A percentile compares a stretch with the other conserved stretches of the same genome.
These are phyloP conservation scores for Umbellularia californica DNA, from an alignment of 164 flowering plant species.

Conservation along the genomic window DNA sequence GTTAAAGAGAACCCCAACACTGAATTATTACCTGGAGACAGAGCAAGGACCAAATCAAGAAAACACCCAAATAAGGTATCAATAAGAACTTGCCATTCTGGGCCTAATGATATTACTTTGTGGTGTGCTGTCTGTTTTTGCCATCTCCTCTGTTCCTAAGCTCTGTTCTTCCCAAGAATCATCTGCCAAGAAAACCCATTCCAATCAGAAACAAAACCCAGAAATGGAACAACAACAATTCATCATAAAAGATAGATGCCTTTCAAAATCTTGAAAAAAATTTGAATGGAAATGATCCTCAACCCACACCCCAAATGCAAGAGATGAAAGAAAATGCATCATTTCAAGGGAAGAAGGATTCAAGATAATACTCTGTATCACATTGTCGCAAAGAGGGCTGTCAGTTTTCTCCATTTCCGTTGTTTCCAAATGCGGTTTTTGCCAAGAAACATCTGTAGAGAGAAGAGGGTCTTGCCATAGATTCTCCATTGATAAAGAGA, in stretches of 20 bases:
- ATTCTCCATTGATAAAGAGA: constrained; percentile 28
- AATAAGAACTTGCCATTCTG: not conserved
- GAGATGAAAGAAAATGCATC: not conserved
- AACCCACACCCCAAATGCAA: no score
- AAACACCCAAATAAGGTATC: constrained; percentile 3
- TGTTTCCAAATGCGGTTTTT: constrained; percentile 15
- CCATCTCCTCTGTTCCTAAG: not conserved
- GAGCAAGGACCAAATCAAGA: not conserved
- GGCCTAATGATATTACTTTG: not conserved
- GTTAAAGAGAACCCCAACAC: constrained; percentile 49
- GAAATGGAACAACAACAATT: not conserved
- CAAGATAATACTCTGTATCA: constrained; percentile 5
- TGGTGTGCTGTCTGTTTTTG: not conserved
- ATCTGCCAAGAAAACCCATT: constrained; percentile 12
- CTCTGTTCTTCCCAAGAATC: constrained; percentile 16
- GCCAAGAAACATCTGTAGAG: constrained; percentile 51
- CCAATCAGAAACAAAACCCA: constrained; percentile 2
- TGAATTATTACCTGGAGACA: constrained; percentile 31
- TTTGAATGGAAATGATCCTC: not conserved
- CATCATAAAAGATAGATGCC: not conserved
- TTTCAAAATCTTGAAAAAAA: not conserved
- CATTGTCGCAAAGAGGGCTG: not conserved
- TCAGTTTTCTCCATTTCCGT: not conserved
- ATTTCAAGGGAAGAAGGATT: not conserved
- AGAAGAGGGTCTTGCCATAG: constrained; percentile 71